A percentile compares a stretch with the other conserved stretches of the same genome.
These are phyloP conservation scores for Ceratocystiopsis brevicomis DNA, from an alignment of 2,329 filamentous ascomycete genomes.

Conservation along the genomic window DNA sequence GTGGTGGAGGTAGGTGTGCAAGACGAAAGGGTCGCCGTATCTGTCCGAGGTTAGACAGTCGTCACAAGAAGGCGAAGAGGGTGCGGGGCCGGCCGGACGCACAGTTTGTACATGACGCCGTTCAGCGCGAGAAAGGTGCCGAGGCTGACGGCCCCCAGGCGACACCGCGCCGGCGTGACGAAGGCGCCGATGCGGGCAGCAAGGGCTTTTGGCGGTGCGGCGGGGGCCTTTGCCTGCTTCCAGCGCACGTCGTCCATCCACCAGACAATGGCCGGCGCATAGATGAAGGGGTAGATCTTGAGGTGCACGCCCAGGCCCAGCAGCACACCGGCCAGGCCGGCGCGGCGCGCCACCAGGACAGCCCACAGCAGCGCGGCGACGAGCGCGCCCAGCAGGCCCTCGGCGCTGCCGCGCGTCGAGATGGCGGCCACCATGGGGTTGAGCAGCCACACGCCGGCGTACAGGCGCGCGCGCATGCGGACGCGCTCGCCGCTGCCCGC, in stretches of 20 bases:
- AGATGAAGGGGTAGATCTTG: conserved; percentile 98
- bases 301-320: conserved; percentile 82
- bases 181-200: conserved; percentile 20
- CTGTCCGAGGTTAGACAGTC: conserved; percentile 19
- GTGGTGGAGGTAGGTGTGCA: conserved; percentile 87
- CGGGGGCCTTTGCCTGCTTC: neutral
- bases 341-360: conserved; percentile 37
- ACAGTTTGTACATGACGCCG: conserved; percentile 57
- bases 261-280: conserved; percentile 64
- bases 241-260: conserved; percentile 48
- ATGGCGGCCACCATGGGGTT: conserved; percentile 98
- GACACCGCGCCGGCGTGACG: conserved; percentile 33
- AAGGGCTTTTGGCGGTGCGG: neutral
- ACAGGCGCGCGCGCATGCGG: conserved; percentile 41
- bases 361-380: conserved; percentile 74
- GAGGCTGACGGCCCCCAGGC: conserved; percentile 45
- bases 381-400: conserved; percentile 72
- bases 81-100: conserved; percentile 22
- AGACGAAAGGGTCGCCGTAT: conserved; percentile 64
- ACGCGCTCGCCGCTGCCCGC: neutral
- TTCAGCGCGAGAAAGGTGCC: conserved; percentile 59
- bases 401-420: conserved; percentile 83
- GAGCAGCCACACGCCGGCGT: conserved; percentile 75
- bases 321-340: conserved; percentile 49
- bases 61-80: neutral